These are phyloP conservation scores for Senecio squalidus DNA, from an alignment of 140 eudicot genomes.

Conservation along the genomic window DNA sequence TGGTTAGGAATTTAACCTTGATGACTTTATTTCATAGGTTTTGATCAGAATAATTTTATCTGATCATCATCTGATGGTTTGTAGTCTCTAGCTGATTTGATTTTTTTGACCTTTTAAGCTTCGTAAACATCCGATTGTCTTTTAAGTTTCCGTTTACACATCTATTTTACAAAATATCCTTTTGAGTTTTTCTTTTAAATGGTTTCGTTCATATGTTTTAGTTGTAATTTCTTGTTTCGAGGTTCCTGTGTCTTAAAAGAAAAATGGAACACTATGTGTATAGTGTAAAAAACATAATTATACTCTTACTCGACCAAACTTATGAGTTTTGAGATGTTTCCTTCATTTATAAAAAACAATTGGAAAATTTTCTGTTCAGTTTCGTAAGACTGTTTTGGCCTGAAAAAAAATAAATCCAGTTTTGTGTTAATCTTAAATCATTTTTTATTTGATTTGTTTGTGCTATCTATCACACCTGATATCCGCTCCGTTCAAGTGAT, in stretches of 20 bases:
- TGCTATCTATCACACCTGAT: neutral
- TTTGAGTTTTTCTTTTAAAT: neutral
- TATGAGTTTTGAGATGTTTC: too few relatives aligned
- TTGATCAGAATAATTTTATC: neutral
- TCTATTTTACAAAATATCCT: neutral
- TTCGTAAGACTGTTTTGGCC: too few relatives aligned
- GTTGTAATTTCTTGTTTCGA: too few relatives aligned
- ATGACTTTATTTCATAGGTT: too few relatives aligned
- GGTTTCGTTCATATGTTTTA: neutral
- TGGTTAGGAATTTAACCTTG: too few relatives aligned
- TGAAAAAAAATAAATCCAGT: too few relatives aligned
- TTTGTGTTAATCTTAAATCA: neutral
- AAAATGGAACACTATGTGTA: too few relatives aligned
- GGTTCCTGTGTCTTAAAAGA: too few relatives aligned
- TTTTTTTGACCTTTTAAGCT: conserved; percentile 7
- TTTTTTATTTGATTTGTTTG: neutral
- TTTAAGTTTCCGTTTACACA: neutral
- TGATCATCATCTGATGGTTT: conserved; percentile 4
- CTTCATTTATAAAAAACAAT: too few relatives aligned
- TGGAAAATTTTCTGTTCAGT: too few relatives aligned
- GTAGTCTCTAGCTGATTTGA: conserved; percentile 2
- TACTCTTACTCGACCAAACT: too few relatives aligned
- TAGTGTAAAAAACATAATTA: too few relatives aligned
- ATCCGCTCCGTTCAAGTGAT: neutral
- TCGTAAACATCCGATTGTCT: conserved; percentile 10